Evolutionary conservation across 306 rosid genomes (phyloP).

Genomic region (Rosa rugosa): DNA sequence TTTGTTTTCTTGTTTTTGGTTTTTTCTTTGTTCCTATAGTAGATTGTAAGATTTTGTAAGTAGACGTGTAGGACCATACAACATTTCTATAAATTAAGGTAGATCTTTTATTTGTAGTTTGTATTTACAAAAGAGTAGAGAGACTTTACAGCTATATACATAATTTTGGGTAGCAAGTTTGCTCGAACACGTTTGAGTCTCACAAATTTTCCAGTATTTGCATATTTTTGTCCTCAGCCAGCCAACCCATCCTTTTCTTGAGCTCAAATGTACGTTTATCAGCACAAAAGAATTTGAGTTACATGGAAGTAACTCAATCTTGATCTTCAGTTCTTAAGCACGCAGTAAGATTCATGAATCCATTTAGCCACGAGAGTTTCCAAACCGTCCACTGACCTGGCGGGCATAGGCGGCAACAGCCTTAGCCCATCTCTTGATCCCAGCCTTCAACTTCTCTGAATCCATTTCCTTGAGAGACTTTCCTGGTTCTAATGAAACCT

Average conservation of each 20-base stretch:
- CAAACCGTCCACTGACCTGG: constrained; percentile 65
- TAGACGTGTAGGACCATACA: background rate
- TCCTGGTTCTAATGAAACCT: constrained; percentile 63
- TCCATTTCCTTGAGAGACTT: constrained; percentile 75
- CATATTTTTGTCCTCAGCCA: background rate
- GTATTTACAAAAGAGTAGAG: background rate
- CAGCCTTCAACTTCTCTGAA: constrained; percentile 68
- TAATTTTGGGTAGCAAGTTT: background rate
- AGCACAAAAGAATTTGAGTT: background rate
- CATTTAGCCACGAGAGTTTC: constrained; percentile 36
- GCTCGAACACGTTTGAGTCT: background rate
- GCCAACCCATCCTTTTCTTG: background rate
- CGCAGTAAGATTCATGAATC: background rate
- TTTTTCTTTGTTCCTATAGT: background rate
- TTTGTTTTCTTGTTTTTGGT: background rate
- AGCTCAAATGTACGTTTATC: background rate
- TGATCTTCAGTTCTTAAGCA: background rate
- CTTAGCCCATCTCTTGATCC: constrained; percentile 88
- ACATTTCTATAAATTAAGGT: background rate
- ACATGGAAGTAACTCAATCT: background rate
- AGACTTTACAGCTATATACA: background rate
- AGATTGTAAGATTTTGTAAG: background rate
- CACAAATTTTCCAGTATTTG: background rate
- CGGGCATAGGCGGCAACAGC: constrained; percentile 89
- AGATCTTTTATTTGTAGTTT: background rate